Base-by-base conservation (phyloP, 441 rosid genomes). In the Pelargonium australe region DNA sequence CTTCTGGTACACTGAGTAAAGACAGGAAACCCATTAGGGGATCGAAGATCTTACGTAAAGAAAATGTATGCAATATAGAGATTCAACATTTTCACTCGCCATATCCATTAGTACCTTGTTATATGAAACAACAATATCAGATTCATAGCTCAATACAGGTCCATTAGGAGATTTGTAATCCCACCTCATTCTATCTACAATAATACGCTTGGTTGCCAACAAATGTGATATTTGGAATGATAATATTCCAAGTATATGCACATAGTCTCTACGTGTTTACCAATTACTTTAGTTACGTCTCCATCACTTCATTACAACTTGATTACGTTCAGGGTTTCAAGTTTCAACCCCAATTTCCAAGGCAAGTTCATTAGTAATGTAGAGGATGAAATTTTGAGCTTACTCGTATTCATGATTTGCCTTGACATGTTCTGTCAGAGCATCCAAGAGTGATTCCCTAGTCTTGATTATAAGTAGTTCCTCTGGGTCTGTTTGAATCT, bases 371-470 rank as follows among this genome's bases (percentile, higher is more conserved):
- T 67, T 8, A 17, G 45, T 58, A 57, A 12, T 2, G 5, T 43
- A 61, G 41, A 62, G 10, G 51, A 6, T 9, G 60, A 44, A 67
- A 63, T 40, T 70, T 49, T 55, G 65, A 23, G 71, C 88, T 80
- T 87, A 91, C 97, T 91, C 98, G 13, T 94, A 94, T 82, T 87
- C 92, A 66, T 94, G 98, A 77, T 91, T 94, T 58, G 87, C 95
- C 72, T 91, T 88, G 77, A 91, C 92, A 74, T 91, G 96, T 70
- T 91, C 89, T 2, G 87, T 94, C 37, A 91, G 79, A 53, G 95
- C 81, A 43, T 84, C 96, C 79, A 94, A 74, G 72, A 91, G 87
- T 41, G 97, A 91, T 64, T 89, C 86, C 80, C 96, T 85, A n/a
- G 98, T 94, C 82, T 91, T 94, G 81, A 94, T 94, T 68, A 89